Base-by-base conservation (phyloP, 2,329 filamentous ascomycete genomes). In the Ophiostoma tasmaniense region DNA sequence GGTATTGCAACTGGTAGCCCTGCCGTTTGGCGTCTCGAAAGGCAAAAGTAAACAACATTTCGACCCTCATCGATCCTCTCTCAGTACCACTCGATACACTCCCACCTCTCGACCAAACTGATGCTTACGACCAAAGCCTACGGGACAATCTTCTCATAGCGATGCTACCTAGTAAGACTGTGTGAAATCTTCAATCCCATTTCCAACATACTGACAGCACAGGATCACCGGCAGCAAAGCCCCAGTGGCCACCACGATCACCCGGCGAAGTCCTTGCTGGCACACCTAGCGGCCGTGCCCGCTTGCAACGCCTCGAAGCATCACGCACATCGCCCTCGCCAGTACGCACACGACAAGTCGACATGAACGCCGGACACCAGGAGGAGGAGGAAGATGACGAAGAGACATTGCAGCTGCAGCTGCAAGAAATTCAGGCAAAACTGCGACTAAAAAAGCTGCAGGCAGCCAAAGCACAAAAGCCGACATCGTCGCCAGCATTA, bases 391-490 rank as follows among this genome's bases (percentile, higher is more conserved):
- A 89, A 4, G 90, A 96, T 7, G 93, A 96, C 73, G 94, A 97
- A 77, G 93, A 98, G 81, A 96, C 88, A 1, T 80, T 98, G 42
- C 87, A 96, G 75, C 81, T 99, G 71, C 89, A 96, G 76, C 81
- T 98, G 5, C 89, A 93, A 72, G 92, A 91, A 68, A 96, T 99
- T 70, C 89, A 98, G 78, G 92, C 93, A 7, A 89, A 90, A 71
- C 80, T 98, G 67, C 95, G 90, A 78, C 79, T 98, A 72, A 98
- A 97, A 78, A 93, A 90, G 75, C 80, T 98, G 17, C 91, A 95
- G 77, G 89, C 89, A 75, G 79, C 85, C 77, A 86, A 83, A 75
- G 79, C 82, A 70, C 77, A 71, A 69, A 77, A 74, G 71, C 73
- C 68, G 55, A 70, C 71, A n/a, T 25, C 64, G 33, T 42, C 55